Evolutionary conservation across 1,284 basidiomycete species (phyloP), one percentile per base, ranked within the genome.

Genomic region (Taiwanofungus camphoratus): DNA sequence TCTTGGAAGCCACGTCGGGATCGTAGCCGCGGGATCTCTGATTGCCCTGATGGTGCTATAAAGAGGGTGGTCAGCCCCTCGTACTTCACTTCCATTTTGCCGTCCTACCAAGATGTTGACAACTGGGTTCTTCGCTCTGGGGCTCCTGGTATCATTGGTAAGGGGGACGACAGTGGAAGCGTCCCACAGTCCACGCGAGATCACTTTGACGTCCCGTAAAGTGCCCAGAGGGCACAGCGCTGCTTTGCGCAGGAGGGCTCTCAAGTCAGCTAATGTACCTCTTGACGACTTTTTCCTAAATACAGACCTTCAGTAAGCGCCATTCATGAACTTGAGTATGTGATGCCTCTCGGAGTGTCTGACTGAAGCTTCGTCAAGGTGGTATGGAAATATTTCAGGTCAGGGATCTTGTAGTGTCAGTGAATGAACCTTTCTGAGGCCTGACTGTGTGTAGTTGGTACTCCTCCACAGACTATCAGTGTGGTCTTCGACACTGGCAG

Each of bases 401-500:
- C 13, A 38, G 45, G 11, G n/a, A 12, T 8, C 12, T 38, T 13
- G 6, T 30, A 12, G 36, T 29, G 36, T 20, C 7, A 21, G 16
- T 11, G 15, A n/a, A 23, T 24, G 12, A 15, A 26, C 6, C 40
- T 36, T 27, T 8, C 15, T n/a, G 18, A 16, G 6, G 5, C n/a
- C 12, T 21, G 19, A 12, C 21, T 22, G 19, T 61, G 26, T 35
- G 39, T 34, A 58, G 60, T 74, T 37, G 73, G 73, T 33, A 75
- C 71, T 3, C 73, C 73, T 8, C 70, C 72, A 3, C 74, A 76
- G 46, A 63, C 64, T 7, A 69, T 74, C 61, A 59, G 45, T 24
- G 73, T 77, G 31, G 72, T 77, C 5, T 77, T 77, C 57, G 75
- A 77, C 52, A 77, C 74, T 1, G 75, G 74, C 36, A 75, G 71